A percentile compares a stretch with the other conserved stretches of the same genome.
phyloP scores from a whole-genome alignment of 805 yeast species.

The Cephaloascus fragrans region DNA sequence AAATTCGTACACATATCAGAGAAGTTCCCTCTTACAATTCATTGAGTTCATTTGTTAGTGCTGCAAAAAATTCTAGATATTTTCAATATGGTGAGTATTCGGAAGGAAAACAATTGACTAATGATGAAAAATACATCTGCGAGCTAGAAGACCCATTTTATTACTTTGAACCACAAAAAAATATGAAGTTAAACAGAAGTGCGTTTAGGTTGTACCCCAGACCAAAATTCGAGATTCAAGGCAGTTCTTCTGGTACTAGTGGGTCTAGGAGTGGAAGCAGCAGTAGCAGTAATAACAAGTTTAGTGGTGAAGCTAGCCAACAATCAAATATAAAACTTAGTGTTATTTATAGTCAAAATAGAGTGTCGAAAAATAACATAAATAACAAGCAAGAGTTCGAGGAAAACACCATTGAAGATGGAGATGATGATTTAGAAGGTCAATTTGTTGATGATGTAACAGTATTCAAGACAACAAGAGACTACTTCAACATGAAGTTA shows the following conservation, averaged over 20 bases:
- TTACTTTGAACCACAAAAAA: neutral
- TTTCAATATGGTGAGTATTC: neutral
- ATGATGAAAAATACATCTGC: neutral
- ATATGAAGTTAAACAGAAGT: too few relatives aligned
- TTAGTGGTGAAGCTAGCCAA: too few relatives aligned
- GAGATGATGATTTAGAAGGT: neutral
- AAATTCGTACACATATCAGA: neutral
- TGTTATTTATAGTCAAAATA: neutral
- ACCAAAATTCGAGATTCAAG: neutral
- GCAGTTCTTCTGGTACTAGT: neutral
- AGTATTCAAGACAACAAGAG: neutral
- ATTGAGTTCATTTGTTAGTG: neutral
- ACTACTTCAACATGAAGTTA: neutral
- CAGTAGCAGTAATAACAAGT: neutral
- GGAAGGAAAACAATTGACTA: neutral
- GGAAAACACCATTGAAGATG: neutral
- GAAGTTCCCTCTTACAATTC: neutral
- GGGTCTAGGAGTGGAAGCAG: neutral
- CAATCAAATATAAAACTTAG: too few relatives aligned
- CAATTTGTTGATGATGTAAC: neutral
- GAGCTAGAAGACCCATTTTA: neutral
- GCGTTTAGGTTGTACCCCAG: neutral
- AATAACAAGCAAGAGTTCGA: neutral
- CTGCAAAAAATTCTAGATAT: neutral
- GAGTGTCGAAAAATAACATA: too few relatives aligned